Evolutionary conservation across 768 basidiomycete genomes (phyloP).

Genomic region (Xanthoconium purpureum): DNA sequence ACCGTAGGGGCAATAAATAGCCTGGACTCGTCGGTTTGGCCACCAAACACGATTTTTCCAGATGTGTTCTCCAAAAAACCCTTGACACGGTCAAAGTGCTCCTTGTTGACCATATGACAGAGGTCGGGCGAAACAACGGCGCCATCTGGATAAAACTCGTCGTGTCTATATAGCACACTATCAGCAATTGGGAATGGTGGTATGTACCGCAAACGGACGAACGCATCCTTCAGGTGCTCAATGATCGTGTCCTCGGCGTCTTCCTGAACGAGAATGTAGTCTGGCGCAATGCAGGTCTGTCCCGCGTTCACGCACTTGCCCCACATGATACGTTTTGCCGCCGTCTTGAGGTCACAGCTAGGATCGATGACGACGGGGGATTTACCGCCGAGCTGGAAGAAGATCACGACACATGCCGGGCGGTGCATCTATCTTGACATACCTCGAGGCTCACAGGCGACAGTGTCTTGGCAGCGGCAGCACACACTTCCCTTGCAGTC

Average conservation of each 20-base stretch:
- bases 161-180: constrained; percentile 9
- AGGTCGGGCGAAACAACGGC: constrained; percentile 43
- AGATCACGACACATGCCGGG: neutral
- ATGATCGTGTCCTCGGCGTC: constrained; percentile 38
- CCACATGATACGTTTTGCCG: constrained; percentile 73
- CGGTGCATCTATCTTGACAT: constrained; percentile 2
- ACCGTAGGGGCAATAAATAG: constrained; percentile 72
- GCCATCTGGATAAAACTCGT: constrained; percentile 40
- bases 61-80: constrained; percentile 60
- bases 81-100: constrained; percentile 60
- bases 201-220: constrained; percentile 13
- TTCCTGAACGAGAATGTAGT: constrained; percentile 48
- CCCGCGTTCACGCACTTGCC: constrained; percentile 79
- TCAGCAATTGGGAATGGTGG: neutral
- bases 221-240: constrained; percentile 42
- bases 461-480: constrained; percentile 73
- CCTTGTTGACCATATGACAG: constrained; percentile 49
- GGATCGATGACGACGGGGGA: constrained; percentile 77
- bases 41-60: constrained; percentile 65
- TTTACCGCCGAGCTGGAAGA: constrained; percentile 62
- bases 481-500: constrained; percentile 63
- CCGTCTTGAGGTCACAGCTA: constrained; percentile 57
- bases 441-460: constrained; percentile 66
- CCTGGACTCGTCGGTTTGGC: constrained; percentile 51
- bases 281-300: constrained; percentile 68